These are phyloP conservation scores for Jamesozyma gamospora DNA, from an alignment of 805 yeast species.

Conservation along the genomic window DNA sequence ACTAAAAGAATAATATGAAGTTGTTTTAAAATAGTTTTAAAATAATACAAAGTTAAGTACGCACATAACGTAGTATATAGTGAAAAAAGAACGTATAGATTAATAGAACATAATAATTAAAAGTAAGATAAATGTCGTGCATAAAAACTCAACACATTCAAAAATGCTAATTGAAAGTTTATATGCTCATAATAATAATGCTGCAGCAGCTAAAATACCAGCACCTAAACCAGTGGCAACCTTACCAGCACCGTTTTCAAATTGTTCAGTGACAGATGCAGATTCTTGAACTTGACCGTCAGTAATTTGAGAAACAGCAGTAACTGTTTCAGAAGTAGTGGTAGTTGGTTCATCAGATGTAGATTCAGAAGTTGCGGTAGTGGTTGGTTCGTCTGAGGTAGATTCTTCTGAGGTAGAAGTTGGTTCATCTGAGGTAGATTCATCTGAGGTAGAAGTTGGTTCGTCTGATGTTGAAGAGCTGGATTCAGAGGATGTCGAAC, in stretches of 20 bases:
- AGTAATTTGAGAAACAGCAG: constrained; percentile 30
- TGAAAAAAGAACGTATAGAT: too few species aligned
- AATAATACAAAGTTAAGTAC: too few species aligned
- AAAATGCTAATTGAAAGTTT: not conserved
- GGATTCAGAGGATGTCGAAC: not conserved
- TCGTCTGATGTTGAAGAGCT: constrained; percentile 8
- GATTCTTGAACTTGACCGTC: constrained; percentile 37
- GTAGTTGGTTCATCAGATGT: constrained; percentile 2
- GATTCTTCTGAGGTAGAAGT: too few species aligned
- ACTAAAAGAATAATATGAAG: too few species aligned
- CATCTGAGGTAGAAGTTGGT: constrained; percentile 13
- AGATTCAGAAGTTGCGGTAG: too few species aligned
- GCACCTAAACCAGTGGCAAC: constrained; percentile 17
- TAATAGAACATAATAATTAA: too few species aligned
- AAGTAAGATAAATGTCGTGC: too few species aligned
- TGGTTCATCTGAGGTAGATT: constrained; percentile 3
- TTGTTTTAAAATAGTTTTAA: too few species aligned
- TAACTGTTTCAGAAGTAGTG: constrained; percentile 16
- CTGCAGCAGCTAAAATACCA: constrained; percentile 24
- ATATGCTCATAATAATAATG: constrained; percentile 21
- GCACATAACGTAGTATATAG: too few species aligned
- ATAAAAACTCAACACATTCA: not conserved
- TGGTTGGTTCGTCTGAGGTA: constrained; percentile 3
- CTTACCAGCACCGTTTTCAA: constrained; percentile 22
- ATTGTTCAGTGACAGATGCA: constrained; percentile 4